Conservation (phyloP, 176 grass and related monocot genomes). For the Paspalum vaginatum region DNA sequence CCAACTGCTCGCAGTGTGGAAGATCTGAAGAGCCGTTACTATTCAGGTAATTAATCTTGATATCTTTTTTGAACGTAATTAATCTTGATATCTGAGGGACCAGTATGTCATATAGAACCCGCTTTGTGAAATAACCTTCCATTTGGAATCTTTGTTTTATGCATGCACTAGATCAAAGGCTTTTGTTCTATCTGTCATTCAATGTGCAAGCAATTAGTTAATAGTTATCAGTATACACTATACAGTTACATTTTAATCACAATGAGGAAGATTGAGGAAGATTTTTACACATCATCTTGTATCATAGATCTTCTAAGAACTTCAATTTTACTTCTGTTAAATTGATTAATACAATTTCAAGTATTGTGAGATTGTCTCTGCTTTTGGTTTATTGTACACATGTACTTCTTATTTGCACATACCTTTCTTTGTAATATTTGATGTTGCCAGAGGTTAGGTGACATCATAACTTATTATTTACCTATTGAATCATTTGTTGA, state of each 20-base stretch:
- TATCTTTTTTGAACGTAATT: too few relatives aligned
- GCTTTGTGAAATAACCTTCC: background rate
- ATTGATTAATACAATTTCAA: constrained; percentile 16
- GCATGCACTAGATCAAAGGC: background rate
- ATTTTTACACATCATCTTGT: background rate
- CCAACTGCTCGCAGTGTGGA: constrained; percentile 71
- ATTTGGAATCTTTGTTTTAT: constrained; percentile 2
- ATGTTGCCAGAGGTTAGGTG: constrained; percentile 3
- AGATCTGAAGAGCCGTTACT: constrained; percentile 94
- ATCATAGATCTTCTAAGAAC: constrained; percentile 26
- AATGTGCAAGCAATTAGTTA: constrained; percentile 14
- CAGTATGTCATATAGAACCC: constrained; percentile 30
- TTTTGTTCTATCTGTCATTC: constrained; percentile 26
- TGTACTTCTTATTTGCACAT: background rate
- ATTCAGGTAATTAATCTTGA: constrained; percentile 76
- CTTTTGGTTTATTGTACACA: constrained; percentile 1
- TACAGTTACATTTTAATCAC: background rate
- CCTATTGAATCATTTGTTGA: constrained; percentile 23
- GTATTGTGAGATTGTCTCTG: background rate
- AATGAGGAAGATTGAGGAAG: background rate
- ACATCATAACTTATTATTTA: constrained; percentile 15
- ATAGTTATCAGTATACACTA: background rate
- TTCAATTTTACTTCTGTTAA: constrained; percentile 2
- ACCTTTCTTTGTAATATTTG: constrained; percentile 28
- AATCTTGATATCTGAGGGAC: constrained; percentile 49